Evolutionary conservation across 768 basidiomycete genomes (phyloP).

Genomic region (Scleroderma bovista): DNA sequence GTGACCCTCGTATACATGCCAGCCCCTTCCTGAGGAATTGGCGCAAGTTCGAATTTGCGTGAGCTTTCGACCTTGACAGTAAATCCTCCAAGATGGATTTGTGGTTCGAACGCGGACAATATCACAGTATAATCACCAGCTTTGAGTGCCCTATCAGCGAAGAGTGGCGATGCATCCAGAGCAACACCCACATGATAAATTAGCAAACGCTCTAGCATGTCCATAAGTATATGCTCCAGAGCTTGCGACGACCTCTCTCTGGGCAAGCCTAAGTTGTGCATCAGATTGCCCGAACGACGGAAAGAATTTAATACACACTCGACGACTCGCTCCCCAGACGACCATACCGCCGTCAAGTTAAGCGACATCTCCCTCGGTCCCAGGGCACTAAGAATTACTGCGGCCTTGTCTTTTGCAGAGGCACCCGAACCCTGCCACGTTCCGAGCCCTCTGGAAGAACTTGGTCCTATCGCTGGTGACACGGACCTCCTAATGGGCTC

Average conservation of each 20-base stretch:
- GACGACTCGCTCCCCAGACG: constrained; percentile 63
- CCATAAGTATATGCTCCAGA: constrained; percentile 85
- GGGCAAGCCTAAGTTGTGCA: constrained; percentile 38
- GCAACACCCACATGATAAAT: constrained; percentile 45
- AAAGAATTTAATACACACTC: constrained; percentile 51
- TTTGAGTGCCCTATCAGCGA: constrained; percentile 7
- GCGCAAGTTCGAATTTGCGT: constrained; percentile 50
- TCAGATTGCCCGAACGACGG: background rate
- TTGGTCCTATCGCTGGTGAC: background rate
- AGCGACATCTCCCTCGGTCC: constrained; percentile 64
- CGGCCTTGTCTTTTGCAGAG: constrained; percentile 28
- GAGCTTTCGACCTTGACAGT: constrained; percentile 60
- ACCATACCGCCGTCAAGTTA: constrained; percentile 72
- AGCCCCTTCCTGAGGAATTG: constrained; percentile 82
- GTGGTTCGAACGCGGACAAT: constrained; percentile 80
- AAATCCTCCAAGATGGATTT: constrained; percentile 56
- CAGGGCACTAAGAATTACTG: constrained; percentile 42
- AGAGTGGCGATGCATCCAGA: background rate
- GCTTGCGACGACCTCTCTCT: constrained; percentile 65
- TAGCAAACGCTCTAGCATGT: constrained; percentile 47
- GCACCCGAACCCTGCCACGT: constrained; percentile 5
- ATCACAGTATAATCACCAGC: constrained; percentile 76
- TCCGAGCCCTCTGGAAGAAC: constrained; percentile 5
- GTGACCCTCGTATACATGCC: constrained; percentile 77
- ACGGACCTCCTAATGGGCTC: constrained; percentile 7